Evolutionary conservation across 257 asterid genomes (phyloP).

Genomic region (Ehretia macrophylla): DNA sequence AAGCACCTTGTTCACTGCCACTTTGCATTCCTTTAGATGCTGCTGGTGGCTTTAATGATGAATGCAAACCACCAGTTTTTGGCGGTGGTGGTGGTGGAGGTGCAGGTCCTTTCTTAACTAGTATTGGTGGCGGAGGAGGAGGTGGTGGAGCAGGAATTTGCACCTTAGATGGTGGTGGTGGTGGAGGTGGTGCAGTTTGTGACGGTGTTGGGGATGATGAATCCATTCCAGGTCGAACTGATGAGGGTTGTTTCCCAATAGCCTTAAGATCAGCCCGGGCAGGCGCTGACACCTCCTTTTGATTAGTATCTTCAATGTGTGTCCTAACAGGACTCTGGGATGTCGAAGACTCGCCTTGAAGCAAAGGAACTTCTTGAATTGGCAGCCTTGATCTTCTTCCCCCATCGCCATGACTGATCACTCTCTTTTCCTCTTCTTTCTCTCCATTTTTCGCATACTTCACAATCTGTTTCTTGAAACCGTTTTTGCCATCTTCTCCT

Average conservation of each 20-base stretch:
- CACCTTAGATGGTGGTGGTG: too few species aligned
- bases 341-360: conserved; percentile 66
- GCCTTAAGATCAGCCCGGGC: conserved; percentile 13
- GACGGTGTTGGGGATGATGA: conserved; percentile 17
- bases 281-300: background rate
- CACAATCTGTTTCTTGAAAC: conserved; percentile 43
- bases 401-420: conserved; percentile 23
- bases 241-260: conserved; percentile 26
- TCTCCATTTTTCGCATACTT: conserved; percentile 33
- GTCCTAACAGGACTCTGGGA: conserved; percentile 65
- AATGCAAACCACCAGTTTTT: conserved; percentile 17
- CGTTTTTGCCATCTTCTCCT: conserved; percentile 34
- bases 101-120: conserved; percentile 16
- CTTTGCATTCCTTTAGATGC: conserved; percentile 23
- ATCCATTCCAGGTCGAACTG: conserved; percentile 9
- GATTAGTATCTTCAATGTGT: conserved; percentile 12
- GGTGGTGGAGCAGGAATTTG: conserved; percentile 8
- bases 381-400: conserved; percentile 29
- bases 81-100: conserved; percentile 53
- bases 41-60: conserved; percentile 31
- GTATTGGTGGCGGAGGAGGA: conserved; percentile 2
- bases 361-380: conserved; percentile 56
- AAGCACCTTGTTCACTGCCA: conserved; percentile 20
- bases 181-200: too few species aligned
- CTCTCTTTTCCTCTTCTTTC: conserved; percentile 45